These are phyloP conservation scores for Buddleja alternifolia DNA, from an alignment of 257 asterid genomes.

Conservation along the genomic window DNA sequence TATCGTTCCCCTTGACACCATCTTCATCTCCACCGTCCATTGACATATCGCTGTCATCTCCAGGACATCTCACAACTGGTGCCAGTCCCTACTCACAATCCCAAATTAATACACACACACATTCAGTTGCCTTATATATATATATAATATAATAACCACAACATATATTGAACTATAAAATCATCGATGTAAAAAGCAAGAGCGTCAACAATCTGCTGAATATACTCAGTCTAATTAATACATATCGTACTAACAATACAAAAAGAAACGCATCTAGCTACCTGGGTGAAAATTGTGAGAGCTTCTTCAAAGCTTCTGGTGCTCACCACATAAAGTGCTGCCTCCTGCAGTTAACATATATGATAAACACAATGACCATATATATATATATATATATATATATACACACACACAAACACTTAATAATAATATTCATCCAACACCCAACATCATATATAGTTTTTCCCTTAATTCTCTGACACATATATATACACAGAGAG, in stretches of 20 bases:
- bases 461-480: too few species aligned
- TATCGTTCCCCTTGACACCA: not conserved
- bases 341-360: slow-evolving; percentile 45
- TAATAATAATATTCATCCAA: too few species aligned
- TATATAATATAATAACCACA: too few species aligned
- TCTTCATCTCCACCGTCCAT: not conserved
- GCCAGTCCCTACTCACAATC: slow-evolving; percentile 41
- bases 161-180: too few species aligned
- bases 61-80: slow-evolving; percentile 41
- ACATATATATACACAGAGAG: not conserved
- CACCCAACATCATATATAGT: too few species aligned
- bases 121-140: too few species aligned
- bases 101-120: too few species aligned
- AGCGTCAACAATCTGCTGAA: too few species aligned
- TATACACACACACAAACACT: not conserved
- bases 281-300: slow-evolving; percentile 55
- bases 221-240: too few species aligned
- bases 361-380: too few species aligned
- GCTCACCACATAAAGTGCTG: slow-evolving; percentile 52
- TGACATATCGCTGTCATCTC: not conserved
- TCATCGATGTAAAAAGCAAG: too few species aligned
- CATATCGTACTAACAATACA: not conserved
- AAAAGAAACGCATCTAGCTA: not conserved
- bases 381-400: too few species aligned
- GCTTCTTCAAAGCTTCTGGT: slow-evolving; percentile 60